Conservation (phyloP, 371 early-diverging fungal genomes). For the Fennellomyces sp. region DNA sequence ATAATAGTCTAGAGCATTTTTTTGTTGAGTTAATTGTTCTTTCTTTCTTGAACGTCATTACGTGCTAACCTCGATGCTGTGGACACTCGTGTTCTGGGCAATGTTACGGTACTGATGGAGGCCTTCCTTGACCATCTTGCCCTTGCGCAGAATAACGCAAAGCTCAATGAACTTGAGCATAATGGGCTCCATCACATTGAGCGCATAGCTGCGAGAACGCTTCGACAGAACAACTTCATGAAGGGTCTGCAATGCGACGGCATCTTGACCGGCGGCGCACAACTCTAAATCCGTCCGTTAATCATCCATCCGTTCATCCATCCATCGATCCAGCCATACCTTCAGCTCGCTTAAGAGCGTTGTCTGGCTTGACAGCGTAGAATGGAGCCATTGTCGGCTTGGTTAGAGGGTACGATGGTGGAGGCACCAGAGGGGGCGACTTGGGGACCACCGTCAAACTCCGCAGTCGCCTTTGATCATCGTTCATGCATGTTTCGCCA, state of each 20-base stretch:
- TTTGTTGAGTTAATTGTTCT: too few species aligned
- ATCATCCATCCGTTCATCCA: constrained; percentile 14
- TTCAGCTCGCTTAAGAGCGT: constrained; percentile 54
- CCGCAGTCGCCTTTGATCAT: too few species aligned
- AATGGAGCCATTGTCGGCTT: constrained; percentile 42
- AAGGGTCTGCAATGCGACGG: constrained; percentile 86
- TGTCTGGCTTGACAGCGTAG: constrained; percentile 52
- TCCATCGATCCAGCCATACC: constrained; percentile 39
- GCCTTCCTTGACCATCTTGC: constrained; percentile 94
- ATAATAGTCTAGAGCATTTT: constrained; percentile 65
- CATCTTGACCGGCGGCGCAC: constrained; percentile 86
- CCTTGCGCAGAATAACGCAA: constrained; percentile 85
- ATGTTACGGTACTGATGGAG: constrained; percentile 96
- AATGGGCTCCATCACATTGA: constrained; percentile 87
- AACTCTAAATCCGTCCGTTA: constrained; percentile 69
- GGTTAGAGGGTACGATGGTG: background rate
- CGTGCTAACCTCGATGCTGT: constrained; percentile 80
- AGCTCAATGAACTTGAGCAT: constrained; percentile 93
- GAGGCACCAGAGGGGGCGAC: background rate
- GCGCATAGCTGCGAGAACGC: constrained; percentile 80
- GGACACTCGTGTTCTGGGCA: constrained; percentile 91
- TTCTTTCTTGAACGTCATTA: background rate
- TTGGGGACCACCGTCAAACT: too few species aligned
- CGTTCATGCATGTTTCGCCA: too few species aligned
- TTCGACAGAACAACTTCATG: constrained; percentile 91